phyloP scores from a whole-genome alignment of 2,329 filamentous ascomycete species.

The Aspergillus hiratsukae region DNA sequence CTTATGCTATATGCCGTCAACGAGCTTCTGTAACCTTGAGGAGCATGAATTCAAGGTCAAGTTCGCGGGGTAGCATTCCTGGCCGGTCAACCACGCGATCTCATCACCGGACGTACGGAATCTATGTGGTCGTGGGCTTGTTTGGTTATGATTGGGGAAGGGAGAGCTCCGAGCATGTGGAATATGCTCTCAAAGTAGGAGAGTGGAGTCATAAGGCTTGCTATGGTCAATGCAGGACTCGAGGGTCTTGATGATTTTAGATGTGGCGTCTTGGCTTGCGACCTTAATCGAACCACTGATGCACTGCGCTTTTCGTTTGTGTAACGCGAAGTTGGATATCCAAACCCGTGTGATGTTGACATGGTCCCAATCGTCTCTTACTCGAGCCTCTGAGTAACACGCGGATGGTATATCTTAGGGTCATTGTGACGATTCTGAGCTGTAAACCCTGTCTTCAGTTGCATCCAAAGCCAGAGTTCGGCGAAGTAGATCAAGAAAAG shows the following conservation, averaged over 20 bases:
- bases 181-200: neutral
- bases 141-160: neutral
- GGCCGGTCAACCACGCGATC: constrained; percentile 13
- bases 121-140: neutral
- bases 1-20: neutral
- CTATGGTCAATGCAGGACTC: neutral
- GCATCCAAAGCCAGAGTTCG: neutral
- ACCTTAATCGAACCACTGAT: neutral
- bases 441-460: neutral
- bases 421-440: neutral
- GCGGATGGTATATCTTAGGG: neutral
- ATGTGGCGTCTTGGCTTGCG: neutral
- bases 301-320: neutral
- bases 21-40: neutral
- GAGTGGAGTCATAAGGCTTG: neutral
- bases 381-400: neutral
- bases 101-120: constrained; percentile 13
- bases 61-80: constrained; percentile 8
- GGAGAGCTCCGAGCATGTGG: neutral
- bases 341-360: neutral
- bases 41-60: neutral
- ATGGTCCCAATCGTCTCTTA: neutral
- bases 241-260: neutral
- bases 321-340: neutral
- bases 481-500: neutral